Evolutionary conservation across 2,329 filamentous ascomycete genomes (phyloP).

Genomic region (Talaromyces sp.): DNA sequence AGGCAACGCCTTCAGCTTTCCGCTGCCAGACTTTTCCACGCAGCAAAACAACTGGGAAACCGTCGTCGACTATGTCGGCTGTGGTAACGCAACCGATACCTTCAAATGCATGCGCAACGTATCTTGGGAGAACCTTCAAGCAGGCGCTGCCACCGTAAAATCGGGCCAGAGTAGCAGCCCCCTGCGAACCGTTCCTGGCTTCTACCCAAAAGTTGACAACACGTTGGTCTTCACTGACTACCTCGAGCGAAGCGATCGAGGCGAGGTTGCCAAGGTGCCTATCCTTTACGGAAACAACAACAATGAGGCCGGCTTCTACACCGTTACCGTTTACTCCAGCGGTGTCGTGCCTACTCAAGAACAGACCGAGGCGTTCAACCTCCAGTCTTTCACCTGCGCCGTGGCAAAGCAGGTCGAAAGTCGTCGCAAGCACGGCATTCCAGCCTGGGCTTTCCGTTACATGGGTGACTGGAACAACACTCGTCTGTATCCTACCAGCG

Average conservation of each 20-base stretch:
- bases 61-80: conserved; percentile 5
- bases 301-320: conserved; percentile 31
- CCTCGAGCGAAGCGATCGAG: conserved; percentile 3
- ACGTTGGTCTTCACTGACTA: conserved; percentile 11
- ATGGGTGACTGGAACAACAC: conserved; percentile 51
- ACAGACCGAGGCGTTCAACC: conserved; percentile 40
- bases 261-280: conserved; percentile 6
- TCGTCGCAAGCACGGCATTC: conserved; percentile 34
- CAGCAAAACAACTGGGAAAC: conserved; percentile 8
- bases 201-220: conserved; percentile 9
- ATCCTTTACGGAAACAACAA: conserved; percentile 13
- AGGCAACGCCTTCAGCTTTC: conserved; percentile 30
- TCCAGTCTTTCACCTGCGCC: conserved; percentile 49
- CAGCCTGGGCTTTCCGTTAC: conserved; percentile 48
- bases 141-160: conserved; percentile 25
- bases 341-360: conserved; percentile 39
- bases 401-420: conserved; percentile 38
- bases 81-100: conserved; percentile 2
- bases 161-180: conserved; percentile 32
- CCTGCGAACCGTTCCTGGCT: conserved; percentile 24
- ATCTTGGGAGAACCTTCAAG: conserved; percentile 2
- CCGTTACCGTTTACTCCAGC: conserved; percentile 40
- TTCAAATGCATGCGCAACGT: conserved; percentile 6
- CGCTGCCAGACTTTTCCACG: conserved; percentile 22
- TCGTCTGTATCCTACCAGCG: conserved; percentile 44